A percentile compares a stretch with the other conserved stretches of the same genome.
These are phyloP conservation scores for Hura crepitans DNA, from an alignment of 441 rosid genomes.

Conservation along the genomic window DNA sequence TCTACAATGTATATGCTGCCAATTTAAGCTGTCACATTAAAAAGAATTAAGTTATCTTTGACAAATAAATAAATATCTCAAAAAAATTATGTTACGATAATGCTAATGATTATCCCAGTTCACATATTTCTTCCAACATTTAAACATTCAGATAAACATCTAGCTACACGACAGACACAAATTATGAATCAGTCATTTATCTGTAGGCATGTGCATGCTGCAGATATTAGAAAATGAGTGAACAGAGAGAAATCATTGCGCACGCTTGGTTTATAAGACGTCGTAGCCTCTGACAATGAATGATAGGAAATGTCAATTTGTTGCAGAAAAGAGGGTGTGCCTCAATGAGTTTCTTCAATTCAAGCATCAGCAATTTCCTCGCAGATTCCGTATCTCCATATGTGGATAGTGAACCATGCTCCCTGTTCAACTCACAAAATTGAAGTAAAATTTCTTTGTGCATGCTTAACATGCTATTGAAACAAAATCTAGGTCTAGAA, in stretches of 20 bases:
- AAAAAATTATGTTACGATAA: neutral
- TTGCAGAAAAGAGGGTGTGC: constrained; percentile 46
- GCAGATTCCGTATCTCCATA: constrained; percentile 47
- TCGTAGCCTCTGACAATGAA: constrained; percentile 41
- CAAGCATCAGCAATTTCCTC: constrained; percentile 36
- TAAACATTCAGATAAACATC: neutral
- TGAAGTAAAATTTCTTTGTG: constrained; percentile 9
- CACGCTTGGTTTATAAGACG: constrained; percentile 57
- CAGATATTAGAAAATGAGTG: neutral
- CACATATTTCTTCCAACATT: neutral
- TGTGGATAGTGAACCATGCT: constrained; percentile 39
- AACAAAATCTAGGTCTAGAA: neutral
- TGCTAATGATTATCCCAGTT: constrained; percentile 1
- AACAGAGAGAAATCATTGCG: constrained; percentile 8
- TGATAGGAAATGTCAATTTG: constrained; percentile 47
- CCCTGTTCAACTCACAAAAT: constrained; percentile 33
- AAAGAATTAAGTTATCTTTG: constrained; percentile 25
- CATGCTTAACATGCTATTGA: constrained; percentile 3
- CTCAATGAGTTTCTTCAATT: constrained; percentile 45
- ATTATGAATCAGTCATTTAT: neutral
- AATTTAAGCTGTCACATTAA: constrained; percentile 42
- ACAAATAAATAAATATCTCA: neutral
- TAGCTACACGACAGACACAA: neutral
- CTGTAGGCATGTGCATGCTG: neutral
- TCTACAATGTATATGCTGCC: constrained; percentile 44